Conservation (phyloP, 2,329 filamentous ascomycete species). For the Talaromyces funiculosus region DNA sequence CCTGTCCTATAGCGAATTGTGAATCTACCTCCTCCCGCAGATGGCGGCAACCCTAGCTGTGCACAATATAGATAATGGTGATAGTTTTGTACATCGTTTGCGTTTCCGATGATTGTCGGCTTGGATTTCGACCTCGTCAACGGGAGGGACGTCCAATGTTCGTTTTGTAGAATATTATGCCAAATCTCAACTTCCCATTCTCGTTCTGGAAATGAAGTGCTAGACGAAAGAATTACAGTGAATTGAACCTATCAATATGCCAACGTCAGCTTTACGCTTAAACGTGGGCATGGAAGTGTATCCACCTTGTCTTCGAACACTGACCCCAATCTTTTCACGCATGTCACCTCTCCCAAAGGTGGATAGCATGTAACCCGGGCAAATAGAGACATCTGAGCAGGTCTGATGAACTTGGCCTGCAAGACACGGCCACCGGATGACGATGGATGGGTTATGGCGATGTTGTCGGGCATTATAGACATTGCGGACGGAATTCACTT, state of each 20-base stretch:
- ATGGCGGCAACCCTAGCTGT: constrained; percentile 24
- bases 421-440: background rate
- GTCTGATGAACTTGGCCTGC: constrained; percentile 26
- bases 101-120: constrained; percentile 24
- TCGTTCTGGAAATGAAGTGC: constrained; percentile 48
- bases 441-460: constrained; percentile 1
- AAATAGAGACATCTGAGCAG: constrained; percentile 45
- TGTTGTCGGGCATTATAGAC: constrained; percentile 4
- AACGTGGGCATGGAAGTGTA: no score
- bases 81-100: constrained; percentile 19
- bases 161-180: constrained; percentile 56
- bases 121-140: constrained; percentile 42
- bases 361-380: constrained; percentile 60
- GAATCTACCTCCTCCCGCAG: constrained; percentile 32
- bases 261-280: background rate
- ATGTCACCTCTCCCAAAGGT: constrained; percentile 68
- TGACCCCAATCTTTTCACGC: constrained; percentile 39
- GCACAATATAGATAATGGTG: constrained; percentile 32
- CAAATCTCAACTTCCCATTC: constrained; percentile 71
- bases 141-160: constrained; percentile 54
- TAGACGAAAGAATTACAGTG: constrained; percentile 64
- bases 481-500: background rate
- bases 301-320: constrained; percentile 24
- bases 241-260: constrained; percentile 47
- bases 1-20: constrained; percentile 41